A percentile compares a stretch with the other conserved stretches of the same genome.
Evolutionary conservation across 2,329 filamentous ascomycete species (phyloP).

Genomic region (Capronia epimyces): DNA sequence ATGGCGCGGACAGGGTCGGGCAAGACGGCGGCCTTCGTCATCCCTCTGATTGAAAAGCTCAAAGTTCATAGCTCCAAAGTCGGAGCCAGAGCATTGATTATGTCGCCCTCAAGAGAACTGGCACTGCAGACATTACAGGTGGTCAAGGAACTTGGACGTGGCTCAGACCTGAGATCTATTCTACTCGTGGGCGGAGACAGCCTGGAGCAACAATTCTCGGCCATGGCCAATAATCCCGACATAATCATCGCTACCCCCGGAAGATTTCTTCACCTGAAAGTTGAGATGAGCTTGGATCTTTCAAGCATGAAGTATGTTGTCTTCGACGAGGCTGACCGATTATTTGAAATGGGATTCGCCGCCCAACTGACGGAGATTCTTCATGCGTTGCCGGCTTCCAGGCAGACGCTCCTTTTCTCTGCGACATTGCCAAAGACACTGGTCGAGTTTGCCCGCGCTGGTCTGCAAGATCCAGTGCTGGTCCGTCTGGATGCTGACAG

Average conservation of each 20-base stretch:
- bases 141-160: slow-evolving; percentile 85
- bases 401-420: slow-evolving; percentile 91
- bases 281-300: slow-evolving; percentile 91
- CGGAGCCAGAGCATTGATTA: slow-evolving; percentile 76
- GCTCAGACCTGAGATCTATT: slow-evolving; percentile 86
- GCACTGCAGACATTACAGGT: slow-evolving; percentile 94
- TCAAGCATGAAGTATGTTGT: slow-evolving; percentile 89
- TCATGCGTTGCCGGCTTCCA: slow-evolving; percentile 71
- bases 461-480: slow-evolving; percentile 83
- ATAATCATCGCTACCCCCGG: slow-evolving; percentile 96
- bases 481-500: slow-evolving; percentile 89
- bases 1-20: slow-evolving; percentile 99
- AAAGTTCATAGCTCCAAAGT: slow-evolving; percentile 82
- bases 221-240: slow-evolving; percentile 91
- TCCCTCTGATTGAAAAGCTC: slow-evolving; percentile 93
- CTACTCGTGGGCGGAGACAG: slow-evolving; percentile 92
- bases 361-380: slow-evolving; percentile 90
- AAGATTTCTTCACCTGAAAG: slow-evolving; percentile 91
- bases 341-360: slow-evolving; percentile 99
- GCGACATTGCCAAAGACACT: slow-evolving; percentile 89
- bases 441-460: slow-evolving; percentile 91
- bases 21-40: slow-evolving; percentile 96
- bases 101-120: slow-evolving; percentile 90
- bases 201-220: slow-evolving; percentile 87
- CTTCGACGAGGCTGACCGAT: slow-evolving; percentile 92